phyloP scores from a whole-genome alignment of 75 land plant genomes.

The Cunninghamia lanceolata region DNA sequence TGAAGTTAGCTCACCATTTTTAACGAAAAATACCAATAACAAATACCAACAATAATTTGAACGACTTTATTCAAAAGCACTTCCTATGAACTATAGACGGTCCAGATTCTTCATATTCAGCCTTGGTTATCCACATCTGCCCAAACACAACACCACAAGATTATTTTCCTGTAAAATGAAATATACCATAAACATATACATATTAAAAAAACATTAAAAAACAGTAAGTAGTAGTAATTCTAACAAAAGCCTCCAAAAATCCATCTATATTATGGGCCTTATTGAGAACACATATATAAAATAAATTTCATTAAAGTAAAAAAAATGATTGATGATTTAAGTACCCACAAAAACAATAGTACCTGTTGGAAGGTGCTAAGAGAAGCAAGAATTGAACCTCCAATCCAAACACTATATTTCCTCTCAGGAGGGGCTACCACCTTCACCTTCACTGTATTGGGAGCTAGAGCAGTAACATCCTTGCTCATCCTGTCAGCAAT shows the following conservation, averaged over 20 bases:
- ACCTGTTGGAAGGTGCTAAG: conserved; percentile 33
- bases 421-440: conserved; percentile 51
- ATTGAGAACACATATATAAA: too few species aligned
- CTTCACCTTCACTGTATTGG: conserved; percentile 42
- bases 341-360: too few species aligned
- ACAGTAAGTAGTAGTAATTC: too few species aligned
- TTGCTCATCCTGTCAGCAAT: conserved; percentile 46
- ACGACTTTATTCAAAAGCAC: conserved; percentile 1
- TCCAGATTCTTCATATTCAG: conserved; percentile 22
- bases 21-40: too few species aligned
- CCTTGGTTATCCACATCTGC: conserved; percentile 30
- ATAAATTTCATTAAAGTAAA: too few species aligned
- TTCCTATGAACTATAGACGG: conserved; percentile 25
- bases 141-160: neutral
- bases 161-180: neutral
- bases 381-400: conserved; percentile 30
- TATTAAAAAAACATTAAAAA: too few species aligned
- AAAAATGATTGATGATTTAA: too few species aligned
- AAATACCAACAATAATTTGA: neutral
- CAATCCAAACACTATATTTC: conserved; percentile 43
- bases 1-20: neutral
- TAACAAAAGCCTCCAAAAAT: too few species aligned
- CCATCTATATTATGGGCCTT: too few species aligned
- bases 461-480: conserved; percentile 50
- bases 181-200: neutral